Conservation (phyloP, 768 basidiomycete species). For the Tulasnella sp. region DNA sequence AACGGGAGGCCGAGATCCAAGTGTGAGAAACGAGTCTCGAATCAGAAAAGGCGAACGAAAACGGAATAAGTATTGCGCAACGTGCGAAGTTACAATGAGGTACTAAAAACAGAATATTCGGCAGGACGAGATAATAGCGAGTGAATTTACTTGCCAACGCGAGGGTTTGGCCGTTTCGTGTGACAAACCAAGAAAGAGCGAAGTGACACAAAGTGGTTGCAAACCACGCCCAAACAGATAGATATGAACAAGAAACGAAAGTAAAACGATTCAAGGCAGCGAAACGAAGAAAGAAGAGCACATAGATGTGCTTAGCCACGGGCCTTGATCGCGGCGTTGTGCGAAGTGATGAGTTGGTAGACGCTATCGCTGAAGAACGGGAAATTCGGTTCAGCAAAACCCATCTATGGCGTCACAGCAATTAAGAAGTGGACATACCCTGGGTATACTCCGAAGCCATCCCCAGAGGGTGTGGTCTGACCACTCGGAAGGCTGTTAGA, state of each 20-base stretch:
- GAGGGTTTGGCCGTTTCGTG: not conserved
- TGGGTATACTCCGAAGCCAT: not conserved
- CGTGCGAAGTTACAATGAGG: not conserved
- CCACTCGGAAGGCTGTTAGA: constrained; percentile 1
- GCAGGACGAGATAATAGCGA: not conserved
- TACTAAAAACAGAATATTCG: not conserved
- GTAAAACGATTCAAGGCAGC: not conserved
- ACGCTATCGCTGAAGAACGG: constrained; percentile 45
- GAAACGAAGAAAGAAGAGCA: not conserved
- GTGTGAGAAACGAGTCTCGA: not conserved
- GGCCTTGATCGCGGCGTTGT: constrained; percentile 53
- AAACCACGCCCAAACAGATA: not conserved
- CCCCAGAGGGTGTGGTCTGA: not conserved
- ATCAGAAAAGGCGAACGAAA: not conserved
- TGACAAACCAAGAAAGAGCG: not conserved
- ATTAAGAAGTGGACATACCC: not conserved
- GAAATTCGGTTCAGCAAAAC: not conserved
- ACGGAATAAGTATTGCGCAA: not conserved
- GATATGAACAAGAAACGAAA: constrained; percentile 2
- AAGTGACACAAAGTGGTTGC: not conserved
- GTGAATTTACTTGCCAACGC: not conserved
- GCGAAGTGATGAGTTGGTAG: constrained; percentile 50
- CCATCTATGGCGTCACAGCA: not conserved
- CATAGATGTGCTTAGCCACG: constrained; percentile 40
- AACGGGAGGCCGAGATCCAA: no score